phyloP scores from a whole-genome alignment of 345 rosid species.

The Firmiana major region DNA sequence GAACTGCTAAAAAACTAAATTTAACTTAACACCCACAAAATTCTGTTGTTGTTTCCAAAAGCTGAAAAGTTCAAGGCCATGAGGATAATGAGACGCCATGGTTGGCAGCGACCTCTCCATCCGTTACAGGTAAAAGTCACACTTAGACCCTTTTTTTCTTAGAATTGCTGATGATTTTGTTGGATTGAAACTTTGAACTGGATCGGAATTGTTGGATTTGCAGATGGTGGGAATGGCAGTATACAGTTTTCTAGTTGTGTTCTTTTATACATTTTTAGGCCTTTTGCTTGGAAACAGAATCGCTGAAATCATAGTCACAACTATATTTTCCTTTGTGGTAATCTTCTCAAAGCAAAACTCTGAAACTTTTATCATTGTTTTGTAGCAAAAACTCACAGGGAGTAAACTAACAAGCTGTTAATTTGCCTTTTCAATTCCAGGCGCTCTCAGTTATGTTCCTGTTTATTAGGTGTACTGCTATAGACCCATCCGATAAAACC shows the following conservation, averaged over 20 bases:
- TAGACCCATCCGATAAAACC: slow-evolving; percentile 85
- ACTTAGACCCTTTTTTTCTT: background rate
- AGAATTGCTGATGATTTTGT: background rate
- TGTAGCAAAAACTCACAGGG: background rate
- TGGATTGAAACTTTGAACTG: too few relatives aligned
- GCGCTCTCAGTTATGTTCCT: slow-evolving; percentile 67
- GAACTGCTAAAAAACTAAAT: too few relatives aligned
- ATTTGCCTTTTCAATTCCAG: slow-evolving; percentile 34
- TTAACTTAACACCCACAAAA: background rate
- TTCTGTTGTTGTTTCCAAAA: background rate
- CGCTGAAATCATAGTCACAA: slow-evolving; percentile 61
- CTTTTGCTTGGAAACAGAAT: slow-evolving; percentile 72
- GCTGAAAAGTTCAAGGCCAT: background rate
- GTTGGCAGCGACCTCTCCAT: slow-evolving; percentile 94
- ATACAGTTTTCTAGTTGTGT: slow-evolving; percentile 59
- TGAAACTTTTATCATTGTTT: background rate
- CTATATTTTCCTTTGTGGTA: slow-evolving; percentile 70
- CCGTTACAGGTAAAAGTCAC: slow-evolving; percentile 58
- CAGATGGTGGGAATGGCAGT: slow-evolving; percentile 84
- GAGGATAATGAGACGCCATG: slow-evolving; percentile 65
- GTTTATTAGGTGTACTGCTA: slow-evolving; percentile 79
- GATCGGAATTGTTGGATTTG: slow-evolving; percentile 13
- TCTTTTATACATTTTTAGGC: slow-evolving; percentile 79
- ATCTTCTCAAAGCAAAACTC: slow-evolving; percentile 10
- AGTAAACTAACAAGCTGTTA: background rate